Conservation (phyloP, 2,329 filamentous ascomycete genomes). For the Chrysoporthe puriensis region DNA sequence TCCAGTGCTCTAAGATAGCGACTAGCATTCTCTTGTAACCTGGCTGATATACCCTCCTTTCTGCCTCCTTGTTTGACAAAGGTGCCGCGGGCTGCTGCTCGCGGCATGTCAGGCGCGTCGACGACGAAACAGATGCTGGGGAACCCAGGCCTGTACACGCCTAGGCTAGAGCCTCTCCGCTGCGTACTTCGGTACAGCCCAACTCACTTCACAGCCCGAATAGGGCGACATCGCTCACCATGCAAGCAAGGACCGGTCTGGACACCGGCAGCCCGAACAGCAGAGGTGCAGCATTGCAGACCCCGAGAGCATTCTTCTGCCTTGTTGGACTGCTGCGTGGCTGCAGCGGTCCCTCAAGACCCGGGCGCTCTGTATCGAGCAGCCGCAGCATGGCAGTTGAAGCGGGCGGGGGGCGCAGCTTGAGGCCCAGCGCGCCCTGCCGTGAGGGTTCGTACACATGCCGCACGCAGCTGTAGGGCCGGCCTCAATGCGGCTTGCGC, state of each 20-base stretch:
- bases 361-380: too few relatives aligned
- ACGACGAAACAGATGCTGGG: conserved; percentile 13
- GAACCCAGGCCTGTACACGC: background rate
- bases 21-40: background rate
- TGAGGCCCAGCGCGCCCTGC: background rate
- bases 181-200: background rate
- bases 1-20: background rate
- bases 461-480: too few relatives aligned
- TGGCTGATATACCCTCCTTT: conserved; percentile 20
- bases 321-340: background rate
- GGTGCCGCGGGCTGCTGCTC: conserved; percentile 9
- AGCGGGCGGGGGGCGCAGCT: background rate
- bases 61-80: conserved; percentile 10
- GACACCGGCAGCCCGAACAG: conserved; percentile 3
- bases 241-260: background rate
- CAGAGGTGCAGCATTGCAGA: background rate
- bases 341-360: background rate
- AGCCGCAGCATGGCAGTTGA: too few relatives aligned
- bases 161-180: background rate
- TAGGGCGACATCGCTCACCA: background rate
- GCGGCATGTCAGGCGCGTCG: conserved; percentile 16
- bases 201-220: background rate
- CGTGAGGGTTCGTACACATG: too few relatives aligned
- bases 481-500: background rate
- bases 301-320: background rate